Conservation (phyloP, 139 green algal genomes). For the Zygnema cylindricum region DNA sequence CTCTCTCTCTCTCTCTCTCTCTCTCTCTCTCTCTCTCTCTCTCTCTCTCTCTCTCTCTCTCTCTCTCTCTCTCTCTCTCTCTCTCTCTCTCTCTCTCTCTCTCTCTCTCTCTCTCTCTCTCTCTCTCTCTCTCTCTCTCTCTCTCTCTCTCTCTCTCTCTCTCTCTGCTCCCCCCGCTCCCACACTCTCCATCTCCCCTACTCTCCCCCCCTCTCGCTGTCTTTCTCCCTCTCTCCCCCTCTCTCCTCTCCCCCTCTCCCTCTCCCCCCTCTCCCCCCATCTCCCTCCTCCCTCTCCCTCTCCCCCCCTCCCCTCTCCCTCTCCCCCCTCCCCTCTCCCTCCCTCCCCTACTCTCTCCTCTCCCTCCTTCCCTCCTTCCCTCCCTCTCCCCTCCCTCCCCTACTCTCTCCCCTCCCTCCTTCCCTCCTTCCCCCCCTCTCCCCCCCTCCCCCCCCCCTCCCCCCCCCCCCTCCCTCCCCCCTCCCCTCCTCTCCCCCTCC, state of each 20-base stretch:
- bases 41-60: too few relatives aligned
- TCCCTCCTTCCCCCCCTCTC: background rate
- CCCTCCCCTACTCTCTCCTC: too few relatives aligned
- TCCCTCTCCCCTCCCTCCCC: background rate
- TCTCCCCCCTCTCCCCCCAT: too few relatives aligned
- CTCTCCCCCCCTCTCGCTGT: background rate
- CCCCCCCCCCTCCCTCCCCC: too few relatives aligned
- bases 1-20: too few relatives aligned
- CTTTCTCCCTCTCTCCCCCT: too few relatives aligned
- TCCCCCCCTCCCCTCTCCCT: too few relatives aligned
- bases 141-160: background rate
- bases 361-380: background rate
- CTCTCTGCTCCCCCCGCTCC: background rate
- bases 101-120: background rate
- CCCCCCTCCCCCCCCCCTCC: background rate
- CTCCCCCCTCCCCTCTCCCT: too few relatives aligned
- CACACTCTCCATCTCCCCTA: conserved; percentile 6
- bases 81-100: background rate
- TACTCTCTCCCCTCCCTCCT: background rate
- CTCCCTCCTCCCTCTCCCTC: too few relatives aligned
- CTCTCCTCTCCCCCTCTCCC: too few relatives aligned
- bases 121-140: background rate
- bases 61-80: background rate
- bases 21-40: too few relatives aligned
- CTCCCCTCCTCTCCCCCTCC: too few relatives aligned